Evolutionary conservation across 352 stramenopile species (phyloP), one percentile per base, ranked within the genome.

Genomic region (Globisporangium heterothallicum): DNA sequence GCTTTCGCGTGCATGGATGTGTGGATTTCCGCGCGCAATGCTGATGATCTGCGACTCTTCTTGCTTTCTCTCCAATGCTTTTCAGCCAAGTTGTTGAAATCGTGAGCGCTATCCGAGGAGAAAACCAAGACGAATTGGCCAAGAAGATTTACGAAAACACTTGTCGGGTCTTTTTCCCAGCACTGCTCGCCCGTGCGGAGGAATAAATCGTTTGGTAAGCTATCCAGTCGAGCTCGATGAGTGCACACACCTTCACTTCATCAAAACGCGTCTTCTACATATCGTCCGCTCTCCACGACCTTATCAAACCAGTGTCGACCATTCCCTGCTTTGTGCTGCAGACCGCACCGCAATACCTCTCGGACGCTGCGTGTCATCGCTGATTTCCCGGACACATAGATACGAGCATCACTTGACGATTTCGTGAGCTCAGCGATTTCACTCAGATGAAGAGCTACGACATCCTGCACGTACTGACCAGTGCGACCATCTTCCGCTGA

Each of bases 51-150:
- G n/a, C n/a, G n/a, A n/a, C n/a, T n/a, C n/a, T n/a, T n/a, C n/a
- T n/a, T n/a, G n/a, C n/a, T n/a, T n/a, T n/a, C n/a, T n/a, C n/a
- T n/a, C n/a, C 19, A 45, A 12, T 36, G 27, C 29, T 53, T 12
- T n/a, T 30, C 14, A 94, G 84, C 35, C 84, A 92, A 73, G 81
- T 94, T 5, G 56, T 94, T n/a, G 84, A 94, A 64, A 77, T 94
- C 32, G 62, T 91, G 34, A 90, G 78, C 27, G 71, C 64, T 1
- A 63, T 91, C 34, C 80, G 79, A 14, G 73, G 68, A 9, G 71
- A 90, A 56, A 46, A 75, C 9, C 52, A 63, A 29, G 54, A 68
- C 19, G 62, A 82, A 1, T 54, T 94, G 32, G 74, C 75, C 7
- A 61, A 57, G 14, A 53, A 51, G 10, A 59, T 89, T 16, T 66